Base-by-base conservation (phyloP, 2,329 filamentous ascomycete species). In the Emydomyces testavorans region DNA sequence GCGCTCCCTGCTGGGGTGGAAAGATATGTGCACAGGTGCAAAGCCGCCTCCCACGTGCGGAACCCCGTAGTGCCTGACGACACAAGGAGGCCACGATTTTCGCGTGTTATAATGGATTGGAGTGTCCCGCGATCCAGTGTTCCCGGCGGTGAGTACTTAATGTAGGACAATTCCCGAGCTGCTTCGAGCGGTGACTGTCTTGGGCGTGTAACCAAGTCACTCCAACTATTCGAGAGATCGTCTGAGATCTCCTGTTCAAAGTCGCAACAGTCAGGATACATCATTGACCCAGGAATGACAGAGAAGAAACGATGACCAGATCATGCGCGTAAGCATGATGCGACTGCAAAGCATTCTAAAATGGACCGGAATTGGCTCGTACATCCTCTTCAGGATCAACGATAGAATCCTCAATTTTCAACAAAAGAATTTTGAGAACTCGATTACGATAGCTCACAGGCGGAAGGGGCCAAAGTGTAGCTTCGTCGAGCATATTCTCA, bases 301-400 rank as follows among this genome's bases (percentile, higher is more conserved):
- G 23, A 48, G n/a, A 28, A 35, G 23, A 39, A 13, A 43, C 35
- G 26, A 38, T 50, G 15, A 45, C 41, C 46, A 53, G 48, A 48
- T 44, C 49, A 48, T 37, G 46, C 21, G 34, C 40, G 47, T 40
- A 36, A 37, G 41, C 48, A 40, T 40, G 20, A 18, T 24, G 26
- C 26, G 6, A 5, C 26, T 28, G n/a, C 18, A 13, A 40, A 54
- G 39, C n/a, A 44, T 32, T 2, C 16, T 47, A 23, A 2, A 15
- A 24, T 10, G 18, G 34, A 11, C 50, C 50, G 47, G 44, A 46
- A 39, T 43, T 13, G 48, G 43, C 50, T 57, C 63, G 61, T 82
- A 94, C 89, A 82, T 94, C 79, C 73, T 85, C 74, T 57, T 94
- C 85, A 65, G 87, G 89, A 63, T 94, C 80, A 49, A 78, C 73